Evolutionary conservation across 305 asterid species (phyloP).

Genomic region (Striga hermonthica): DNA sequence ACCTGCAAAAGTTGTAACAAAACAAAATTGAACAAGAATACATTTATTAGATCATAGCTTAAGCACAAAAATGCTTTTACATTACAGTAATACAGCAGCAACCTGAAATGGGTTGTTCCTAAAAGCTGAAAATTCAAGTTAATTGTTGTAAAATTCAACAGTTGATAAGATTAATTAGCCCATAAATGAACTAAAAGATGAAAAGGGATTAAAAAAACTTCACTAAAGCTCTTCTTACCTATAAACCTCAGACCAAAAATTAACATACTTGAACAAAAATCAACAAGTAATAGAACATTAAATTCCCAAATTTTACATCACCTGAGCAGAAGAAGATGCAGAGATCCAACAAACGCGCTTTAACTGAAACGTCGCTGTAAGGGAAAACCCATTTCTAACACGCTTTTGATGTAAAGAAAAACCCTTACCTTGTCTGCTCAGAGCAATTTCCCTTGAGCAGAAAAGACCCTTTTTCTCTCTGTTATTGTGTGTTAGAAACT

Average conservation of each 20-base stretch:
- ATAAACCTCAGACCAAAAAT: too few relatives aligned
- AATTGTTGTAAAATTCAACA: too few relatives aligned
- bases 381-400: background rate
- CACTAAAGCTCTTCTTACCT: too few relatives aligned
- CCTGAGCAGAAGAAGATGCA: conserved; percentile 2
- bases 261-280: too few relatives aligned
- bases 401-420: background rate
- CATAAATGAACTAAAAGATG: too few relatives aligned
- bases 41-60: background rate
- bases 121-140: too few relatives aligned
- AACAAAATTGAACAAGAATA: background rate
- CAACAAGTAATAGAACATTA: background rate
- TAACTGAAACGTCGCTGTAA: background rate
- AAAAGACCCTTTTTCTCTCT: background rate
- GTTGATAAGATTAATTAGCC: too few relatives aligned
- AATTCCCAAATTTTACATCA: background rate
- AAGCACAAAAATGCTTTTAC: too few relatives aligned
- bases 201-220: too few relatives aligned
- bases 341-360: background rate
- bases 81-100: too few relatives aligned
- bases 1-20: background rate
- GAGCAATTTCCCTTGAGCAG: background rate
- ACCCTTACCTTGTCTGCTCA: background rate
- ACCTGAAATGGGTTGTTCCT: too few relatives aligned
- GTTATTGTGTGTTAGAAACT: background rate